Evolutionary conservation across 257 asterid genomes (phyloP).

Genomic region (Solanum appendiculatum): DNA sequence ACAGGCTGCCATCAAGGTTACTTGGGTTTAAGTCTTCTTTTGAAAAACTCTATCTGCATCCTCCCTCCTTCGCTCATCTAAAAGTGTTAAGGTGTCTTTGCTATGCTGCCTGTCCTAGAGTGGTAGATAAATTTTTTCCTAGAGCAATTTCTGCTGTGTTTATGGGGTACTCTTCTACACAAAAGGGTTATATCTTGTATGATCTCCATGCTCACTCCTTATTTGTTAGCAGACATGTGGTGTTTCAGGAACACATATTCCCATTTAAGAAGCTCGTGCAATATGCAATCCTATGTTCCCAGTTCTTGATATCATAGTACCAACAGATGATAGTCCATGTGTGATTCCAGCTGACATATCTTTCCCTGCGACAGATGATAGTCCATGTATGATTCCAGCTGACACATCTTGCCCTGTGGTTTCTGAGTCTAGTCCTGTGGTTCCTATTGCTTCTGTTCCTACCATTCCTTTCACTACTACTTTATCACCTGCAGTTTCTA

Average conservation of each 20-base stretch:
- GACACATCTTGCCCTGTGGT: too few species aligned
- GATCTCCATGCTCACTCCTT: neutral
- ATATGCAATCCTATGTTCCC: neutral
- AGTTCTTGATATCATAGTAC: neutral
- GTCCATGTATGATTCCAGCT: too few species aligned
- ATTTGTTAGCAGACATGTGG: neutral
- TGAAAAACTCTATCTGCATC: neutral
- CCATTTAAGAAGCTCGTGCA: neutral
- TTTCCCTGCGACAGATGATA: too few species aligned
- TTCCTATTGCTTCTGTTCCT: too few species aligned
- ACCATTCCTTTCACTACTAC: too few species aligned
- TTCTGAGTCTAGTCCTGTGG: too few species aligned
- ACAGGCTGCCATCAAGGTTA: too few species aligned
- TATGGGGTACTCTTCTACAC: neutral
- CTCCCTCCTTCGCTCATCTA: neutral
- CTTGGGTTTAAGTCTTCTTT: neutral
- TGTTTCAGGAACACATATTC: neutral
- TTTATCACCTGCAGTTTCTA: too few species aligned
- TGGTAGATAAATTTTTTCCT: neutral
- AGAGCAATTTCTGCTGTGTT: neutral
- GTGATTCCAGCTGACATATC: too few species aligned
- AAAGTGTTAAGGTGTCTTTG: too few species aligned
- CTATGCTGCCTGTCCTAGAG: neutral
- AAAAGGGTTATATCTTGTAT: neutral
- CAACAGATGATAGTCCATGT: too few species aligned